Base-by-base conservation (phyloP, 176 grass and related monocot genomes). In the Aegilops umbellulata region DNA sequence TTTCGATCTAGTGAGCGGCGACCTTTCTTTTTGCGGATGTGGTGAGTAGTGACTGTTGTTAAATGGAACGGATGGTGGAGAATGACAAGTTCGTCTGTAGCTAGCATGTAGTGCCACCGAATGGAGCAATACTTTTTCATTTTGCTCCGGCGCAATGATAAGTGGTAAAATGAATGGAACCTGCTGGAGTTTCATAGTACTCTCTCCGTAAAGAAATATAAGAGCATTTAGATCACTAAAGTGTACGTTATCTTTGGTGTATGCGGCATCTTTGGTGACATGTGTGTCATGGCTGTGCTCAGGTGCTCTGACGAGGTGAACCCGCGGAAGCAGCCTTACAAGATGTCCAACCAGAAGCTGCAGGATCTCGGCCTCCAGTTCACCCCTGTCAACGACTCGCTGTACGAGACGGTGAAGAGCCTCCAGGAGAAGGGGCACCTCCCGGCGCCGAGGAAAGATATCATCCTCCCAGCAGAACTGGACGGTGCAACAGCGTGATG, bases 221-320 rank as follows among this genome's bases (percentile, higher is more conserved):
- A 34, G 32, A 34, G 32, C 32, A 34, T 34, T 34, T 34, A 34
- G 32, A 34, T 34, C 32, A 34, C 32, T 34, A 34, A 34, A 34
- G 32, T 34, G 32, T 34, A 34, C 32, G 0, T 4, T 5, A 34
- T 34, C 32, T 34, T 34, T 34, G 31, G 26, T 5, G 22, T 0
- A 39, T 80, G 57, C 9, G 29, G 55, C 53, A 34, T 76, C 38
- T 12, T 76, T 26, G 38, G 41, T 79, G 55, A 83, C 25, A 16
- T 60, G 8, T 60, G 8, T 30, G 3, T 19, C 32, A 44, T 76
- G 44, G 34, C 4, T 82, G 32, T 78, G 46, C 51, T 26, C 86
- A 98, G 95, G 82, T 95, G 95, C 66, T 98, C 95, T 5, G 95
- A 98, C 7, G 95, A 98, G 74, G 67, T 84, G 60, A 98, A 94